Evolutionary conservation across 2,329 filamentous ascomycete species (phyloP), one percentile per base, ranked within the genome.

Genomic region (Neonectria punicea): DNA sequence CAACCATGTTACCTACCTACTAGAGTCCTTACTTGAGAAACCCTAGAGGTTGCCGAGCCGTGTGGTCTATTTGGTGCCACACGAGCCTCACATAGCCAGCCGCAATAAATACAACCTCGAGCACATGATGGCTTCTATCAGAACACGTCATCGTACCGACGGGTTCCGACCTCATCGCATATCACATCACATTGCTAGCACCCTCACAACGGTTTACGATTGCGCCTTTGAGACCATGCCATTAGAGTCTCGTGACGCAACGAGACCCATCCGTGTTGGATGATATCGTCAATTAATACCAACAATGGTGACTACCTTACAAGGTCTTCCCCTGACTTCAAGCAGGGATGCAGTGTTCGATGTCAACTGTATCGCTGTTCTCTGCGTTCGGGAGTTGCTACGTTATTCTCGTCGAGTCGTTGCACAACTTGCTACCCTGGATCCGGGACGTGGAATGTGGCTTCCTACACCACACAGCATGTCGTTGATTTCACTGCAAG

Each of bases 381-480:
- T 54, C 59, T 58, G 53, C 65, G 30, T 22, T n/a, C 61, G 55
- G 25, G 41, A 59, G 39, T 34, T 44, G 62, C 70, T 70, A 67
- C 67, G 69, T 59, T 25, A 63, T 46, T 51, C n/a, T 44, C n/a
- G 59, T 9, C 47, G 22, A 58, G 49, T 36, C 34, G 58, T 59
- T 25, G 43, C 36, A 65, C 56, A 46, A 34, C 43, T 14, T 60
- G 46, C 30, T 51, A 60, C 47, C 46, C 47, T 58, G 36, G 32
- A 56, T 34, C 30, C 58, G 46, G 32, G 30, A 53, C 30, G 10
- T 41, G 16, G 28, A n/a, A 13, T 53, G 57, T 61, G 6, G 14
- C 14, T 16, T 60, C 61, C 53, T 61, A 62, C 34, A 65, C 44
- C 53, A 46, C 39, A 36, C 20, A n/a, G 14, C 20, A 11, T 53